Conservation (phyloP, 164 flowering plant species). For the Chimonanthus salicifolius region DNA sequence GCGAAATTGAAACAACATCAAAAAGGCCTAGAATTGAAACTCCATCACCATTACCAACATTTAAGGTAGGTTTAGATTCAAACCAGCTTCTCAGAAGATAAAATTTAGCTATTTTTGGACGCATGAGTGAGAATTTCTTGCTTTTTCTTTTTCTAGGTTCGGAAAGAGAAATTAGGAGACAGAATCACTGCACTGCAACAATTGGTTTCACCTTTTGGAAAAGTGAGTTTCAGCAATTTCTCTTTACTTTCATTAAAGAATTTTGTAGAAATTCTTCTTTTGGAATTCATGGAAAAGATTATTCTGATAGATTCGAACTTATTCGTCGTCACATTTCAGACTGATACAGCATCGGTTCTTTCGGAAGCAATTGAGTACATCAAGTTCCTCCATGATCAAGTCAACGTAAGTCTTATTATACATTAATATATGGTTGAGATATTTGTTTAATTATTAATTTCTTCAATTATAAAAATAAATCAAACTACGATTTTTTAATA, state of each 20-base stretch:
- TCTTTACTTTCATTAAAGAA: neutral
- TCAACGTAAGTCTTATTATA: constrained; percentile 42
- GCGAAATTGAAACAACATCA: constrained; percentile 35
- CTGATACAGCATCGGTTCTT: constrained; percentile 92
- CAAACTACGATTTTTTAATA: neutral
- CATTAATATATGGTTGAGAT: too few relatives aligned
- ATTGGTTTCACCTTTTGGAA: constrained; percentile 94
- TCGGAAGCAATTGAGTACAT: constrained; percentile 82
- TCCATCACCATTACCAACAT: constrained; percentile 68
- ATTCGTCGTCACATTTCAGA: constrained; percentile 35
- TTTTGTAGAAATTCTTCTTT: neutral
- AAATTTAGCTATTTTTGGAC: constrained; percentile 4
- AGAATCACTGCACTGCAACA: constrained; percentile 67
- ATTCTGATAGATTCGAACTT: neutral
- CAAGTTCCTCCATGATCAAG: constrained; percentile 83
- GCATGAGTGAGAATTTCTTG: constrained; percentile 7
- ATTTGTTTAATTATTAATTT: too few relatives aligned
- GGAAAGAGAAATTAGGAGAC: constrained; percentile 83
- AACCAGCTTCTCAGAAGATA: neutral
- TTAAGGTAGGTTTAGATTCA: constrained; percentile 32
- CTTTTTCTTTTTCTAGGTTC: constrained; percentile 42
- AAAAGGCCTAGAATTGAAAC: constrained; percentile 71
- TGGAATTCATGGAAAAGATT: neutral
- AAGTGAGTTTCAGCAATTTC: constrained; percentile 36
- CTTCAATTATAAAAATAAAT: too few relatives aligned